phyloP scores from a whole-genome alignment of 1,139 yeast genomes.

The Magnusiomyces sp. region DNA sequence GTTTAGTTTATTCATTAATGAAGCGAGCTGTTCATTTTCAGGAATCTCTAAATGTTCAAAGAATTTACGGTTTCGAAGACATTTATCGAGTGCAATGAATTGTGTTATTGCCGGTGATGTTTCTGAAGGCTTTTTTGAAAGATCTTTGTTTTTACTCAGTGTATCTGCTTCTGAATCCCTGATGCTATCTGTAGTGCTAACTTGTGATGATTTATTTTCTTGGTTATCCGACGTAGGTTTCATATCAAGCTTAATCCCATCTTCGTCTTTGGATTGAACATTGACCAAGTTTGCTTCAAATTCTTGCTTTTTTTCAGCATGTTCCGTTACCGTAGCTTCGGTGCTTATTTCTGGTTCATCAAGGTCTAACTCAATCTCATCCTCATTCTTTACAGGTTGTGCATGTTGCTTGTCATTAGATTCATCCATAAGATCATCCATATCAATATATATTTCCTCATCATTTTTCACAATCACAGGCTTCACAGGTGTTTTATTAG shows the following conservation, averaged over 20 bases:
- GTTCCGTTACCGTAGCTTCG: background rate
- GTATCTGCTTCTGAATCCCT: background rate
- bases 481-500: slow-evolving; percentile 39
- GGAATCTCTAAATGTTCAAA: slow-evolving; percentile 34
- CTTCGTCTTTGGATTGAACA: background rate
- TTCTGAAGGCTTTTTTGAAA: background rate
- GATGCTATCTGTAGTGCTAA: too few species aligned
- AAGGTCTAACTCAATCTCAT: slow-evolving; percentile 18
- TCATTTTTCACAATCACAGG: slow-evolving; percentile 11
- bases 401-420: background rate
- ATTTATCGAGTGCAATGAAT: slow-evolving; percentile 81
- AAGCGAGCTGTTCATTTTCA: background rate
- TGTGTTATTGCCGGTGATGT: slow-evolving; percentile 10
- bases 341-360: background rate
- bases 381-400: slow-evolving; percentile 9
- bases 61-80: slow-evolving; percentile 53
- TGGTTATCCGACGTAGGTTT: too few species aligned
- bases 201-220: too few species aligned
- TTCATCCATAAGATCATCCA: background rate
- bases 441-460: slow-evolving; percentile 20
- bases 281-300: slow-evolving; percentile 7
- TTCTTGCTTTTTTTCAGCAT: background rate
- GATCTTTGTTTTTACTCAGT: background rate
- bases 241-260: background rate
- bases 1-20: background rate